phyloP scores from a whole-genome alignment of 2,329 filamentous ascomycete species.

The Orbilia brochopaga region DNA sequence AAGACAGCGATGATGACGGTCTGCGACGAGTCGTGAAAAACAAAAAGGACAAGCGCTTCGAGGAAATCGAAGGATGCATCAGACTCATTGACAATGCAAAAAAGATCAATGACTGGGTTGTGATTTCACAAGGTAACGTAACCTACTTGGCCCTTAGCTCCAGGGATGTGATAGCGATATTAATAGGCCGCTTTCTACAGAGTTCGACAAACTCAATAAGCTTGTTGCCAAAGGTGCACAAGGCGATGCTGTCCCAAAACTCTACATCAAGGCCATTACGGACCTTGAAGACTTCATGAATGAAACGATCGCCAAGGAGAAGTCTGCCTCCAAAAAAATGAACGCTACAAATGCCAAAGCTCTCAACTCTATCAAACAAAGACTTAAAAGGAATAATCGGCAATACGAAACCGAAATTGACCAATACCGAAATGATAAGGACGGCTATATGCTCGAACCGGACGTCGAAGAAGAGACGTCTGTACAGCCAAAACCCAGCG shows the following conservation, averaged over 20 bases:
- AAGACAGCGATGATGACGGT: slow-evolving; percentile 84
- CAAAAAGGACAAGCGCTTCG: slow-evolving; percentile 94
- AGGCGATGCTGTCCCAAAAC: slow-evolving; percentile 80
- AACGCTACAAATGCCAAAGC: slow-evolving; percentile 93
- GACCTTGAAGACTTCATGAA: slow-evolving; percentile 94
- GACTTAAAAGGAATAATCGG: slow-evolving; percentile 98
- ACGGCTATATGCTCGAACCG: slow-evolving; percentile 83
- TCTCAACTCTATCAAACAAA: slow-evolving; percentile 95
- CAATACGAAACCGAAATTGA: slow-evolving; percentile 89
- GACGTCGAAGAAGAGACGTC: slow-evolving; percentile 72
- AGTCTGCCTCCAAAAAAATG: slow-evolving; percentile 97
- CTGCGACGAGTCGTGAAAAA: slow-evolving; percentile 87
- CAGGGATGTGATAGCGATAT: slow-evolving; percentile 22
- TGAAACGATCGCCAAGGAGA: slow-evolving; percentile 92
- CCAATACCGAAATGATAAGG: slow-evolving; percentile 82
- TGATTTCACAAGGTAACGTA: slow-evolving; percentile 78
- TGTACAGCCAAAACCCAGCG: slow-evolving; percentile 56
- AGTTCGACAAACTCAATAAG: slow-evolving; percentile 92
- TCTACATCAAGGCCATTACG: slow-evolving; percentile 89
- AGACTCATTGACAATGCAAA: slow-evolving; percentile 92
- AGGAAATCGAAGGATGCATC: slow-evolving; percentile 89
- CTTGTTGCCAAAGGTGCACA: slow-evolving; percentile 79
- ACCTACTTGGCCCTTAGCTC: not conserved
- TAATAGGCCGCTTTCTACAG: slow-evolving; percentile 60
- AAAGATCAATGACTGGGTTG: slow-evolving; percentile 97